Percentiles rank a stretch among this genome's conserved stretches.
These are phyloP conservation scores for Talaromyces sp. DNA, from an alignment of 2,329 filamentous ascomycete species.

Conservation along the genomic window DNA sequence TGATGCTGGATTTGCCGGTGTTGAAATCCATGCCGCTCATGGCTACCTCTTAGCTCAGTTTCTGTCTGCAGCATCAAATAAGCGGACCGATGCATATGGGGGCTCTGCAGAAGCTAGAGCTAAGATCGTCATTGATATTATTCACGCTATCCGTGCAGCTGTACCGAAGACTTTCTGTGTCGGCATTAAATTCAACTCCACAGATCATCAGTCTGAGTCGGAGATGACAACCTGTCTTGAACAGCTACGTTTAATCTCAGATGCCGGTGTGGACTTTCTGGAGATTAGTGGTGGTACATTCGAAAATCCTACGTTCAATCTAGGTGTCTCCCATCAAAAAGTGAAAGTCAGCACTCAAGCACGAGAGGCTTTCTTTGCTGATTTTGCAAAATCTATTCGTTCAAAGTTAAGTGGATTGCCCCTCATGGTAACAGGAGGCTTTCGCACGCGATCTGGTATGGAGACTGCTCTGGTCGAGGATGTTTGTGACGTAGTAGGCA, in stretches of 20 bases:
- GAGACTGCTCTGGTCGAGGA: slow-evolving; percentile 42
- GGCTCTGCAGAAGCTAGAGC: slow-evolving; percentile 41
- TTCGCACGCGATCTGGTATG: slow-evolving; percentile 50
- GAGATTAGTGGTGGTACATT: slow-evolving; percentile 60
- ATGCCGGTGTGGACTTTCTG: slow-evolving; percentile 53
- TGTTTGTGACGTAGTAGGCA: slow-evolving; percentile 46
- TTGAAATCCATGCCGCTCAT: slow-evolving; percentile 50
- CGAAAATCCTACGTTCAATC: slow-evolving; percentile 39
- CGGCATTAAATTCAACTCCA: slow-evolving; percentile 43
- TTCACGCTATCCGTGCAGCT: slow-evolving; percentile 34
- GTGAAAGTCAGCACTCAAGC: slow-evolving; percentile 38
- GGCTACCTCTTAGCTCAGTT: slow-evolving; percentile 41
- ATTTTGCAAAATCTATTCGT: slow-evolving; percentile 54
- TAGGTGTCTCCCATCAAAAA: neutral
- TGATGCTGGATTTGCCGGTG: slow-evolving; percentile 47
- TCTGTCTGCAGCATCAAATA: slow-evolving; percentile 37
- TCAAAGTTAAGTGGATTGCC: slow-evolving; percentile 38
- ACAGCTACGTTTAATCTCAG: slow-evolving; percentile 46
- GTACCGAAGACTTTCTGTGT: slow-evolving; percentile 41
- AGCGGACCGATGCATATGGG: slow-evolving; percentile 45
- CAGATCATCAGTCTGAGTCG: slow-evolving; percentile 34
- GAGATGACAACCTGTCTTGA: slow-evolving; percentile 45
- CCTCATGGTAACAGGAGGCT: slow-evolving; percentile 58
- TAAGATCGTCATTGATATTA: slow-evolving; percentile 41
- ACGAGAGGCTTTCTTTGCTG: slow-evolving; percentile 63